Base-by-base conservation (phyloP, 352 stramenopile species). In the Phytophthora sp. region DNA sequence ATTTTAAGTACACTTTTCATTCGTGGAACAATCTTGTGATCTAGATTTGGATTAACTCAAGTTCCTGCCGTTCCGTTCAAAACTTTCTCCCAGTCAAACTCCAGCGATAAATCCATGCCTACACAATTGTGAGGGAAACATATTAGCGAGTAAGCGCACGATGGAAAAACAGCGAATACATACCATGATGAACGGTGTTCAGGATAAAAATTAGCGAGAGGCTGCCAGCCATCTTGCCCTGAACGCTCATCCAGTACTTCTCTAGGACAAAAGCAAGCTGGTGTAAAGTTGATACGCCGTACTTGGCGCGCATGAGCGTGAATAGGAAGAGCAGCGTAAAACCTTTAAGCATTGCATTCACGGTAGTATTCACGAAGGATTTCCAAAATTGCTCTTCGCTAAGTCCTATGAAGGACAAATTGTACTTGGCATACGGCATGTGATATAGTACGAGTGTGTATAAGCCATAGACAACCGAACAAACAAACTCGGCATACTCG, bases 211-310 rank as follows among this genome's bases (percentile, higher is more conserved):
- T 74, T 18, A 74, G 49, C 17, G 56, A 15, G 38, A 77, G 34
- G 32, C 54, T 63, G 37, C 43, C 59, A 28, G 64, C 30, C 9
- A 77, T 31, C 42, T 74, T 72, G 18, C 43, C 62, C n/a, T 71
- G 61, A 0, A 70, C 54, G 26, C 37, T 51, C 51, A 61, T 62
- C 38, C 57, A 74, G 48, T 79, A 72, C 26, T 62, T 75, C 46
- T 77, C 63, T 27, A 77, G 55, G 32, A 74, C 62, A 38, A 76
- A 79, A 2, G 55, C 67, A 11, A 79, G 45, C 45, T 69, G 51
- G 28, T 72, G 55, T 26, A 76, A 46, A 18, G 51, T 64, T 11
- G 41, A 69, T 17, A 72, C 15, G 8, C 66, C 66, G 51, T 72
- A 79, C 41, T 74, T 73, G 11, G 21, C 23, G 26, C 49, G 51